Evolutionary conservation across 768 basidiomycete genomes (phyloP), one percentile per base, ranked within the genome.

Genomic region (Lactarius indigo): DNA sequence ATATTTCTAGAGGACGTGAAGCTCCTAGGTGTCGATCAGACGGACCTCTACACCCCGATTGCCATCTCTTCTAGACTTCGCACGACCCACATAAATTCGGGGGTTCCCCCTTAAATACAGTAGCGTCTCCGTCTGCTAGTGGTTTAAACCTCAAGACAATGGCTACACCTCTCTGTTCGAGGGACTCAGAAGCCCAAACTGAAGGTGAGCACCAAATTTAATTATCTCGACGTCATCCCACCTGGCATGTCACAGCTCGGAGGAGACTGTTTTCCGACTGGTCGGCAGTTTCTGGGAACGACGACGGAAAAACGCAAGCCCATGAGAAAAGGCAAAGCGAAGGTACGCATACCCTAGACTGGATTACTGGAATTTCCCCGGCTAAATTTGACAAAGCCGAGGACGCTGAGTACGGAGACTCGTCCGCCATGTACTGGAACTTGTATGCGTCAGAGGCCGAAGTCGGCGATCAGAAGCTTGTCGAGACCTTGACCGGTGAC

Each of bases 401-500:
- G 55, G 59, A 10, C 15, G 30, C 31, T 13, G 23, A 61, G 39
- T 65, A 65, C 37, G 64, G 59, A 9, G 64, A 65, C 30, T 47
- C 64, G 31, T 65, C 64, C 15, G 30, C 64, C 23, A 47, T 37
- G 61, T 65, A 69, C 26, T 71, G 70, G 70, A 64, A 62, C 5
- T 17, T 63, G n/a, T 71, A 71, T 35, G 28, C 1, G 13, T 55
- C 58, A 13, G 69, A 71, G 33, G 65, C 70, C 26, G 57, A 64
- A 41, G 23, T 13, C 12, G 15, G 31, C 31, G 69, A 71, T 54
- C 57, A 59, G 26, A 60, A 63, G 18, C 28, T 70, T 5, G 47
- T 69, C 18, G 59, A 71, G 0, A 64, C 30, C 41, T 44, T 71
- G 28, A 57, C 10, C 17, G 62, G 64, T 9, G 60, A 72, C 39